phyloP scores from a whole-genome alignment of 23 red algal species.

The Gracilariopsis chorda region DNA sequence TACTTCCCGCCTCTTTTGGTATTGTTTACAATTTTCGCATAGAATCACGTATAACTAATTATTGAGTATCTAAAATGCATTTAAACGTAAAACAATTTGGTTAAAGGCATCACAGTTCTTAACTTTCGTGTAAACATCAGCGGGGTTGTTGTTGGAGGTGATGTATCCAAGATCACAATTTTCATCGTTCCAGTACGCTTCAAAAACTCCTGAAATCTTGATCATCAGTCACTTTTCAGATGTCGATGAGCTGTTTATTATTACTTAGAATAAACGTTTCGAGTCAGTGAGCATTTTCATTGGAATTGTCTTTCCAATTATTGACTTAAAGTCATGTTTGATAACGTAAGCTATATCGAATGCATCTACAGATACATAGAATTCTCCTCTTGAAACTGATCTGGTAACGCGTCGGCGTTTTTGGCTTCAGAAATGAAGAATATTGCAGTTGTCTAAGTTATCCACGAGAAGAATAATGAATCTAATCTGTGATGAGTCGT shows the following conservation, averaged over 20 bases:
- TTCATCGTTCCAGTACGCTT: background rate
- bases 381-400: background rate
- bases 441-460: background rate
- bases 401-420: background rate
- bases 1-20: too few relatives aligned
- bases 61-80: too few relatives aligned
- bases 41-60: too few relatives aligned
- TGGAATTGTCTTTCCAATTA: background rate
- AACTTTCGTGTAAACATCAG: background rate
- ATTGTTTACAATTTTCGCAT: too few relatives aligned
- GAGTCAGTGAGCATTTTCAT: slow-evolving; percentile 31
- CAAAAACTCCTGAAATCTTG: background rate
- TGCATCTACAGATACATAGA: background rate
- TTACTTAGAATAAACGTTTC: background rate
- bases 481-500: background rate
- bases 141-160: background rate
- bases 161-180: background rate
- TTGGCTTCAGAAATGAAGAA: background rate
- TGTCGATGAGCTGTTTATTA: slow-evolving; percentile 1
- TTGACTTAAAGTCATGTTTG: background rate
- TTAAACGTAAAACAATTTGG: too few relatives aligned
- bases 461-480: slow-evolving; percentile 34
- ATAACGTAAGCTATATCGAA: background rate
- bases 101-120: background rate
- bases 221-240: slow-evolving; percentile 55